Evolutionary conservation across 2,329 filamentous ascomycete species (phyloP), one percentile per base, ranked within the genome.

Genomic region (Penicillium polonicum): DNA sequence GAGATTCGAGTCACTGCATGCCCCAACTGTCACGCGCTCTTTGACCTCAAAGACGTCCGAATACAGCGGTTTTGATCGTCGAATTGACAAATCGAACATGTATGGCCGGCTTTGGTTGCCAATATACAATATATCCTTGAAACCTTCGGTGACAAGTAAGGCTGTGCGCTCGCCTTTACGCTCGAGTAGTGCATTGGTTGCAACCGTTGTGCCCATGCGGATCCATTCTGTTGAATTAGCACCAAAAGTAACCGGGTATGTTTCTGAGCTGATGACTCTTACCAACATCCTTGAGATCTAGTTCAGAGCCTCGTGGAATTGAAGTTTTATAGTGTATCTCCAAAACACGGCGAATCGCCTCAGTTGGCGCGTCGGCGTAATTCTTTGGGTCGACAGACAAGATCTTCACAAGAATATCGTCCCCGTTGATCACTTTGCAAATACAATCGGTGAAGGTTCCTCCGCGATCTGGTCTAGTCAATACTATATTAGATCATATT

Each of bases 181-280:
- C 46, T 68, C 64, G 6, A 66, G 80, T 59, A 96, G 75, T 0
- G 91, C 91, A 71, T 95, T 95, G 0, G 91, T 95, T 12, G 91
- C 91, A 12, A 96, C 91, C 0, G 91, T 96, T 2, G 91, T 96
- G 45, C 91, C 91, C 91, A 95, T 96, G 52, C 91, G 87, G 70
- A 95, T 94, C 46, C 52, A 58, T 41, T 64, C 63, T 51, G 19
- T 33, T 42, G 1, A 17, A 41, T 51, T 17, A 51, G 25, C n/a
- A 41, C 33, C 33, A 33, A 8, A 42, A n/a, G 13, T n/a, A 23
- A 7, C 13, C 12, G n/a, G 15, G 21, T 5, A 41, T 42, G 6
- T 10, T 33, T 42, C 6, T 41, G 19, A 17, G 13, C 33, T 8
- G 38, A 10, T 33, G 23, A 36, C n/a, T 15, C 48, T 51, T 31